Base-by-base conservation (phyloP, 108 stramenopile species). In the Cyclotella cryptica region DNA sequence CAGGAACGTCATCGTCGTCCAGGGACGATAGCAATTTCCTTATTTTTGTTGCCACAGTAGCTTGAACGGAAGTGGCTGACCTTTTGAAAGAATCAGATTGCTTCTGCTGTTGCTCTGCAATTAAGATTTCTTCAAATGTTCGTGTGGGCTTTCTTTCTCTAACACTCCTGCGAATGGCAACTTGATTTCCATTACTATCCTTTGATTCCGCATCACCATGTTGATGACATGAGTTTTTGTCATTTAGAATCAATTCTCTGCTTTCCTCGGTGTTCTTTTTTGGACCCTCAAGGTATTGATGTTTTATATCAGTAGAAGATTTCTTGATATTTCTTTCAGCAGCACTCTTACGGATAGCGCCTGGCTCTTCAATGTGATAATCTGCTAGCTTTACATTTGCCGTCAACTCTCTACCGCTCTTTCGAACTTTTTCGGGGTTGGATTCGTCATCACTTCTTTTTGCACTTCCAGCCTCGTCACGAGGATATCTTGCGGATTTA, bases 1-100 rank as follows among this genome's bases (percentile, higher is more conserved):
- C 22, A 35, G 83, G 83, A 26, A 84, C 68, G 40, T 35, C 60
- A 58, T 82, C 77, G 19, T 69, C 28, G 10, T 49, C 35, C 18
- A 66, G 47, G 27, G 43, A 42, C 9, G 54, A 64, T 13, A 68
- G 43, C 15, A 57, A 60, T 60, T 69, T 75, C 15, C 24, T 40
- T 35, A 27, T 75, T 68, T 69, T 65, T 15, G 30, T 22, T 29
- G 35, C 40, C 10, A 47, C 39, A 2, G 67, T n/a, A 14, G 62
- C 12, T 66, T 21, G 35, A 35, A 67, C 55, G 13, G 69, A 40
- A 6, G 44, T 54, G 49, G 45, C 18, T 18, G 45, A 35, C 30
- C 10, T 47, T 26, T 55, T 62, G 39, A 35, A 35, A 35, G 35
- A 35, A 35, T 35, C 35, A 35, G 35, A 12, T 12, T 62, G 60